Percentiles rank a stretch among this genome's conserved stretches.
phyloP scores from a whole-genome alignment of 2,329 filamentous ascomycete species.

The Curvularia hawaiiensis region DNA sequence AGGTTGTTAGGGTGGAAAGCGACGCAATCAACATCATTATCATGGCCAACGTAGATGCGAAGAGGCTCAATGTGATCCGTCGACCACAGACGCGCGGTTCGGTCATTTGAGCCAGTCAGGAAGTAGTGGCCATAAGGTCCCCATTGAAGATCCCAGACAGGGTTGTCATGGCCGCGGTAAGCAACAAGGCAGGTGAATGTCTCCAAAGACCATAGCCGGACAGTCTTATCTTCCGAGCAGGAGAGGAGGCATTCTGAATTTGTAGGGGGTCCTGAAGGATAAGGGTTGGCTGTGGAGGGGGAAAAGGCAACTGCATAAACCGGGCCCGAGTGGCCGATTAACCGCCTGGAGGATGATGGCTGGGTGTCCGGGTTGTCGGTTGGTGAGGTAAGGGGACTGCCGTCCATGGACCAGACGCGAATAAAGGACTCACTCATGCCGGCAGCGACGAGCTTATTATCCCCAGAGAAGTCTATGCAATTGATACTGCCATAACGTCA shows the following conservation, averaged over 20 bases:
- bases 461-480: conserved; percentile 95
- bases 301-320: conserved; percentile 92
- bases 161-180: conserved; percentile 90
- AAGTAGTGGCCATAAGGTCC: conserved; percentile 97
- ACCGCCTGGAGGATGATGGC: conserved; percentile 69
- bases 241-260: conserved; percentile 81
- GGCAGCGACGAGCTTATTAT: conserved; percentile 82
- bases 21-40: conserved; percentile 89
- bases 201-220: conserved; percentile 92
- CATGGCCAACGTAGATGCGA: conserved; percentile 88
- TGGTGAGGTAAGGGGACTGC: conserved; percentile 75
- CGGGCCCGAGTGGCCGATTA: conserved; percentile 87
- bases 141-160: conserved; percentile 88
- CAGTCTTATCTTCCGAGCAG: conserved; percentile 81
- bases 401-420: conserved; percentile 89
- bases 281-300: conserved; percentile 62
- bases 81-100: conserved; percentile 87
- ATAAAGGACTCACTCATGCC: conserved; percentile 96
- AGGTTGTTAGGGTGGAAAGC: conserved; percentile 93
- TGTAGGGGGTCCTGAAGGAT: conserved; percentile 58
- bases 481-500: conserved; percentile 66
- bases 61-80: conserved; percentile 91
- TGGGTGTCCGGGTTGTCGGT: conserved; percentile 60
- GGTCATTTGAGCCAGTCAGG: conserved; percentile 83
- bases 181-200: conserved; percentile 91